Percentiles rank a stretch among this genome's conserved stretches.
These are phyloP conservation scores for Peniophora sp. DNA, from an alignment of 1,284 basidiomycete genomes.

Conservation along the genomic window DNA sequence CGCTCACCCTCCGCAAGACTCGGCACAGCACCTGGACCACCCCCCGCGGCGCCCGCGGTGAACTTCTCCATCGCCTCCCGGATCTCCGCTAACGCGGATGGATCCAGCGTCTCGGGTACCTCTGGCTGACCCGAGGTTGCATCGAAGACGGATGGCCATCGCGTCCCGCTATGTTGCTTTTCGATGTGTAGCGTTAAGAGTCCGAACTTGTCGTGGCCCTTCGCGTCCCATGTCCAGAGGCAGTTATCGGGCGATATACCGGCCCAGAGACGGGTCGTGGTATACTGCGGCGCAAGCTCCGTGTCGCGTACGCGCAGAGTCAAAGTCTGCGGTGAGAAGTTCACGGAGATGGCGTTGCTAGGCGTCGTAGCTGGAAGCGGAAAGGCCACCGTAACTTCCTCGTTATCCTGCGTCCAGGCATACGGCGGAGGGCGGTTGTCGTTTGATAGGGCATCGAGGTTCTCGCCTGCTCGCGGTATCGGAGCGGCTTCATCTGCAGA, in stretches of 20 bases:
- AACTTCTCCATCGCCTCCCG: constrained; percentile 82
- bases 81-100: constrained; percentile 72
- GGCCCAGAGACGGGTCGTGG: constrained; percentile 68
- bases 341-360: constrained; percentile 57
- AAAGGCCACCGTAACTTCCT: constrained; percentile 77
- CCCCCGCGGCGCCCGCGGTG: constrained; percentile 51
- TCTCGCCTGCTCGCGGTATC: constrained; percentile 54
- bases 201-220: constrained; percentile 57
- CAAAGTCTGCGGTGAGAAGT: constrained; percentile 58
- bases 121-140: constrained; percentile 49
- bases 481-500: constrained; percentile 57
- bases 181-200: constrained; percentile 79
- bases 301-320: constrained; percentile 51
- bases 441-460: constrained; percentile 30
- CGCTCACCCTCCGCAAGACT: constrained; percentile 76
- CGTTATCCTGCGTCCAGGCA: constrained; percentile 85
- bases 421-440: constrained; percentile 59
- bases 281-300: constrained; percentile 44
- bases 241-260: constrained; percentile 61
- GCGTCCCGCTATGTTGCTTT: constrained; percentile 71
- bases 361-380: constrained; percentile 66
- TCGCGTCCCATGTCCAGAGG: constrained; percentile 85
- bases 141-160: constrained; percentile 82
- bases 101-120: constrained; percentile 85
- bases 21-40: constrained; percentile 64